Base-by-base conservation (phyloP, 441 rosid species). In the Populus tomentosa region DNA sequence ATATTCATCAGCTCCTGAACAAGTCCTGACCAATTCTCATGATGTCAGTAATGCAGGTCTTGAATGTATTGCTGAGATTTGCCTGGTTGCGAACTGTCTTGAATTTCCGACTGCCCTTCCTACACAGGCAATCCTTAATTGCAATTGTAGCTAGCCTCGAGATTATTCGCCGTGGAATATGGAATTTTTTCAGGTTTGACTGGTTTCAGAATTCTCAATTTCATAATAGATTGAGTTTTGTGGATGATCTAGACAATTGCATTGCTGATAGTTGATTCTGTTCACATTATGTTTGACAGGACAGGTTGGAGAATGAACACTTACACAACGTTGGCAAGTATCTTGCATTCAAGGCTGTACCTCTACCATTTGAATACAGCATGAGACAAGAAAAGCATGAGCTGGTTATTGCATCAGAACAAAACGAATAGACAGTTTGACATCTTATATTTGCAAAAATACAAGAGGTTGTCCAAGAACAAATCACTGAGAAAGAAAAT, bases 41-140 rank as follows among this genome's bases (percentile, higher is more conserved):
- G 67, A n/a, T 23, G 26, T 6, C 3, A 5, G 50, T 10, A 13
- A 42, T 30, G 32, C 32, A 30, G 32, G 32, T 30, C 32, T 3
- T 30, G 32, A 30, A 30, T 30, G 4, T 30, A 30, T 65, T 89
- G 56, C 79, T 89, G 80, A 86, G 89, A 80, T 83, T 88, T 65
- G 91, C 91, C 0, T 90, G 91, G 94, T 9, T 89, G 77, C 91
- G 84, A 72, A 87, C 86, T 0, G 89, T 90, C 75, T 30, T 89
- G 77, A 80, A 85, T 74, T 81, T 82, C 30, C 11, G 78, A 14
- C 56, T 81, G 24, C 16, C 81, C 8, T 82, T 79, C 83, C 69
- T 90, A 71, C 90, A 86, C 20, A 77, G 80, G 40, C 71, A 73
- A 40, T 82, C 84, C 62, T 67, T 85, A 70, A 80, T 75, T 46